Conservation (phyloP, 345 rosid species). For the Trapa bicornis region DNA sequence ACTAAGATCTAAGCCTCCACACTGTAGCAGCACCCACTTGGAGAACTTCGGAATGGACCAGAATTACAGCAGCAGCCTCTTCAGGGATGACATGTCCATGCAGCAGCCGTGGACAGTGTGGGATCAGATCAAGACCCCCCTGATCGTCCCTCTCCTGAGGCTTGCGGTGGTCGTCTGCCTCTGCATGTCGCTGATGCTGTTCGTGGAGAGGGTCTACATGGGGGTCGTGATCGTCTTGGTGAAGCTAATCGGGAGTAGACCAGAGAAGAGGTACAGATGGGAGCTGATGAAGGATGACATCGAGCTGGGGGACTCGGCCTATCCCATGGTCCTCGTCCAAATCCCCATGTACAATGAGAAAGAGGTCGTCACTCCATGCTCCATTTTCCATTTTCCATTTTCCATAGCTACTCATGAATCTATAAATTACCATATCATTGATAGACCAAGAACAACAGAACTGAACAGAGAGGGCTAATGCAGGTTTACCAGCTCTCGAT, state of each 20-base stretch:
- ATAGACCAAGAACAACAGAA: no score
- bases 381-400: no score
- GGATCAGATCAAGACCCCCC: slow-evolving; percentile 67
- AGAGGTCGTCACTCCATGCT: slow-evolving; percentile 23
- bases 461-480: no score
- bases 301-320: slow-evolving; percentile 66
- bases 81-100: slow-evolving; percentile 41
- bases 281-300: slow-evolving; percentile 74
- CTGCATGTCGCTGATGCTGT: slow-evolving; percentile 81
- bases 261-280: slow-evolving; percentile 74
- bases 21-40: no score
- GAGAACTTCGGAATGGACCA: slow-evolving; percentile 23
- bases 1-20: neutral
- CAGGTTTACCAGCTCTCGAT: slow-evolving; percentile 67
- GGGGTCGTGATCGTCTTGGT: slow-evolving; percentile 57
- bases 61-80: slow-evolving; percentile 16
- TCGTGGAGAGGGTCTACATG: slow-evolving; percentile 79
- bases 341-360: slow-evolving; percentile 96
- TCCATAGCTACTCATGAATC: no score
- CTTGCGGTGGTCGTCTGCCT: slow-evolving; percentile 52
- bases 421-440: no score
- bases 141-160: slow-evolving; percentile 63
- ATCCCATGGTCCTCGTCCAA: slow-evolving; percentile 88
- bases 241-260: slow-evolving; percentile 64
- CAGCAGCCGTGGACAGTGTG: slow-evolving; percentile 42